Conservation (phyloP, 495 filamentous ascomycete species). For the Penicillium bovifimosum region DNA sequence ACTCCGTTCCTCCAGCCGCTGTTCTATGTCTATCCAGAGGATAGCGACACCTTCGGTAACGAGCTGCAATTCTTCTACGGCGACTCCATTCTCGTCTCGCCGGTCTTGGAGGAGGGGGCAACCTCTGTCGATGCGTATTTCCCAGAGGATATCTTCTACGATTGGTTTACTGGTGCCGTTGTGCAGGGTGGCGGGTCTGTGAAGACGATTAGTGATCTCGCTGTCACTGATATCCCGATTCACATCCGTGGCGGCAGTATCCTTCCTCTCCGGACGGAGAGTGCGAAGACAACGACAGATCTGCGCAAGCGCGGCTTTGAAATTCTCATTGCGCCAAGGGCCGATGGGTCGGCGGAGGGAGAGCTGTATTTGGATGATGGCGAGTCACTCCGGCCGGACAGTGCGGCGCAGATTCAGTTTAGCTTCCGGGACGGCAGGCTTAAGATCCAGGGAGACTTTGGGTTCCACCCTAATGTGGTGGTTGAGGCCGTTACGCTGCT, state of each 20-base stretch:
- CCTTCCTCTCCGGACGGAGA: constrained; percentile 53
- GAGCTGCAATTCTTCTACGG: constrained; percentile 71
- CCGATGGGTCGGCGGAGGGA: constrained; percentile 43
- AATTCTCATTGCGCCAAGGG: constrained; percentile 57
- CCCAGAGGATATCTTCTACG: constrained; percentile 71
- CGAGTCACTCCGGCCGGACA: constrained; percentile 46
- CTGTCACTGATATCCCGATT: constrained; percentile 61
- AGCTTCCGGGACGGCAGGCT: constrained; percentile 45
- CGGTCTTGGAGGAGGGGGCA: constrained; percentile 60
- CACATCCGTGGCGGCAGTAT: constrained; percentile 64
- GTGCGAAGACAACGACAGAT: constrained; percentile 62
- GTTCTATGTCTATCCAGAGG: constrained; percentile 67
- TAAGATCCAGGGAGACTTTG: constrained; percentile 45
- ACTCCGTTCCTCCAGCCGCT: constrained; percentile 60
- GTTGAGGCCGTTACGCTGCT: constrained; percentile 55
- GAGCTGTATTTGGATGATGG: constrained; percentile 57
- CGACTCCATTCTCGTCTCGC: constrained; percentile 59
- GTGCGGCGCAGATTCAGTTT: constrained; percentile 46
- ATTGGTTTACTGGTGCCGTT: constrained; percentile 57
- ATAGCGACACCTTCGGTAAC: constrained; percentile 52
- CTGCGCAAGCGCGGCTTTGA: constrained; percentile 61
- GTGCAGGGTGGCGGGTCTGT: constrained; percentile 49
- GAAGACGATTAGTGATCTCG: constrained; percentile 44
- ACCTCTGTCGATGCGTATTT: constrained; percentile 67
- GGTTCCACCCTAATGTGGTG: constrained; percentile 37